These are phyloP conservation scores for Moricandia moricandioides DNA, from an alignment of 345 rosid species.

Conservation along the genomic window DNA sequence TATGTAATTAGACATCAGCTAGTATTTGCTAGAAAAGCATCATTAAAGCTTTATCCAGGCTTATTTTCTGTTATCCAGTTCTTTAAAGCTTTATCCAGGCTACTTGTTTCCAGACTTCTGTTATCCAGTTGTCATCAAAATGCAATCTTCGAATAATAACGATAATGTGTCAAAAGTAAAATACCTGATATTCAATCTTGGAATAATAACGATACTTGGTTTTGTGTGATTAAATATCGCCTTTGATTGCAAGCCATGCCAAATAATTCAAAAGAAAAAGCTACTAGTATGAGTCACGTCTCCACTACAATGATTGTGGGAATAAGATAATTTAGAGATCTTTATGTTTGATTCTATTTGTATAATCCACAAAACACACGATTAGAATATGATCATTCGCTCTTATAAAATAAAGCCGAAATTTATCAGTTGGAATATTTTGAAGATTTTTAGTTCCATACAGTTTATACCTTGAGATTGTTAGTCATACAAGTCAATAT, in stretches of 20 bases:
- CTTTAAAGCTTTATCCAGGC: not conserved
- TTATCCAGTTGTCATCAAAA: not conserved
- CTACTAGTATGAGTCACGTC: constrained; percentile 31
- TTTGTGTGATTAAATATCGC: constrained; percentile 14
- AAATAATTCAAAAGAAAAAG: constrained; percentile 13
- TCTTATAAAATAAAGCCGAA: not conserved
- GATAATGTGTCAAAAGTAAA: not conserved
- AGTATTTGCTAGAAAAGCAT: not conserved
- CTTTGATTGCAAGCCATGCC: constrained; percentile 19
- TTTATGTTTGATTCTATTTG: not conserved
- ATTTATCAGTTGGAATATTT: not conserved
- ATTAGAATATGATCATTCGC: not conserved
- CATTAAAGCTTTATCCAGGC: not conserved
- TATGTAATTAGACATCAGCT: not conserved
- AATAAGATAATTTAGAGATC: not conserved
- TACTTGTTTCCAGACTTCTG: too few relatives aligned
- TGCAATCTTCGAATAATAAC: not conserved
- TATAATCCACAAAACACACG: constrained; percentile 1
- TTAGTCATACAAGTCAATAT: not conserved
- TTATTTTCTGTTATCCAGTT: too few relatives aligned
- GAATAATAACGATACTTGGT: not conserved
- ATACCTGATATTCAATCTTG: not conserved
- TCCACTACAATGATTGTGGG: constrained; percentile 15
- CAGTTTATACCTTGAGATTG: not conserved
- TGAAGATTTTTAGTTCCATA: not conserved